Evolutionary conservation across 805 yeast genomes (phyloP).

Genomic region (Starmerella potacharoeniae): DNA sequence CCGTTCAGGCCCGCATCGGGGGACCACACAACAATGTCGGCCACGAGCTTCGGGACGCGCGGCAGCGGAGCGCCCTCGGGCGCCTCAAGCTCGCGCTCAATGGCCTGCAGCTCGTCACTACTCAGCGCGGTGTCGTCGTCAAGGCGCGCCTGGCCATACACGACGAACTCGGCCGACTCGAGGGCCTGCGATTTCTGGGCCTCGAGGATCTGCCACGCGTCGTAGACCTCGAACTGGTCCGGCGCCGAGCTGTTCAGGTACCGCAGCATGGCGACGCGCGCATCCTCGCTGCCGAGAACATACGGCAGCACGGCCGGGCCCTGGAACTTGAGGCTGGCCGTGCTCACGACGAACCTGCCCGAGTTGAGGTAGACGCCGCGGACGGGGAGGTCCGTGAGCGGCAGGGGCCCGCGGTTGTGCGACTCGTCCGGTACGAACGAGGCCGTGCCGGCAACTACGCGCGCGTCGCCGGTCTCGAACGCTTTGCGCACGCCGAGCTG

Average conservation of each 20-base stretch:
- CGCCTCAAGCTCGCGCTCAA: neutral
- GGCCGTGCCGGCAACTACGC: neutral
- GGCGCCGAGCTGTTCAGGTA: neutral
- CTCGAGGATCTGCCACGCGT: neutral
- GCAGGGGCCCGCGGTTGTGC: neutral
- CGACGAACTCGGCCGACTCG: neutral
- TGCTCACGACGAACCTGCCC: slow-evolving; percentile 1
- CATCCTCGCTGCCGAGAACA: neutral
- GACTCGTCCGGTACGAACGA: neutral
- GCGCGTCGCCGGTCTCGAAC: neutral
- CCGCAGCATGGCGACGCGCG: neutral
- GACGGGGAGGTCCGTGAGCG: neutral
- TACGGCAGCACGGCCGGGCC: neutral
- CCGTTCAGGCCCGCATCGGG: slow-evolving; percentile 1
- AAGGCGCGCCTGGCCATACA: neutral
- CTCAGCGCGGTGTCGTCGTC: neutral
- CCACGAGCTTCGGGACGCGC: neutral
- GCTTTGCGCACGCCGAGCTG: neutral
- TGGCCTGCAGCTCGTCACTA: neutral
- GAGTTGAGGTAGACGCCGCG: neutral
- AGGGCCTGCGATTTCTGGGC: neutral
- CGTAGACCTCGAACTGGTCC: neutral
- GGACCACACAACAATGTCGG: neutral
- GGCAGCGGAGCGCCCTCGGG: slow-evolving; percentile 4
- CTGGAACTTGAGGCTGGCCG: neutral